phyloP scores from a whole-genome alignment of 2,329 filamentous ascomycete species.

The Fusarium sterilihyphosum region DNA sequence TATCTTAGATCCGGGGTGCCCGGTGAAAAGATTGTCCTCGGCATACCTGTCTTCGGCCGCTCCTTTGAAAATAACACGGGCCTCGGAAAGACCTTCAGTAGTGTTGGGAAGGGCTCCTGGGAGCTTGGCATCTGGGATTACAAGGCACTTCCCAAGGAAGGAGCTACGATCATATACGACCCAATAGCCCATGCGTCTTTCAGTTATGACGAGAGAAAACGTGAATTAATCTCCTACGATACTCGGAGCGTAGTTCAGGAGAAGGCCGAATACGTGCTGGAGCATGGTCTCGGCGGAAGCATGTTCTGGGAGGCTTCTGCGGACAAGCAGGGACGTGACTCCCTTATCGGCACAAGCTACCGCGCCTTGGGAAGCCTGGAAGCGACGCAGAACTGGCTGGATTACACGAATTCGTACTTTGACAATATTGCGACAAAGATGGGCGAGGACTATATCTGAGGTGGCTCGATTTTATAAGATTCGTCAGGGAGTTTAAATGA shows the following conservation, averaged over 20 bases:
- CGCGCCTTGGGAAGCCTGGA: slow-evolving; percentile 14
- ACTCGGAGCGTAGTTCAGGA: slow-evolving; percentile 15
- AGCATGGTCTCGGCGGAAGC: slow-evolving; percentile 21
- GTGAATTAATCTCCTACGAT: slow-evolving; percentile 29
- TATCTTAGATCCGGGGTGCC: slow-evolving; percentile 20
- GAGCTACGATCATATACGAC: slow-evolving; percentile 20
- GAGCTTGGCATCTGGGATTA: slow-evolving; percentile 31
- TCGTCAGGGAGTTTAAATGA: not conserved
- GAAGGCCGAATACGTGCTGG: slow-evolving; percentile 23
- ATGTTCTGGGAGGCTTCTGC: slow-evolving; percentile 36
- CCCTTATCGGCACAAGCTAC: slow-evolving; percentile 23
- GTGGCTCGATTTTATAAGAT: not conserved
- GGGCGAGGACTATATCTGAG: not conserved
- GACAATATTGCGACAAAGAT: slow-evolving; percentile 56
- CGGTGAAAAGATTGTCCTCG: slow-evolving; percentile 25
- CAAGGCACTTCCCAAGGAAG: slow-evolving; percentile 26
- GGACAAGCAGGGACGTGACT: slow-evolving; percentile 22
- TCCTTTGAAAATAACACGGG: slow-evolving; percentile 27
- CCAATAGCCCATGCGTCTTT: slow-evolving; percentile 23
- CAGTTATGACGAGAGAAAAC: slow-evolving; percentile 25
- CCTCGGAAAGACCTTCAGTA: slow-evolving; percentile 19
- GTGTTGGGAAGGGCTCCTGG: slow-evolving; percentile 29
- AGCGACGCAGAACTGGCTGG: slow-evolving; percentile 22
- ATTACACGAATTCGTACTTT: slow-evolving; percentile 57
- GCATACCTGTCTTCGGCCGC: slow-evolving; percentile 32